Evolutionary conservation across 108 stramenopile genomes (phyloP).

Genomic region (Nitzschia sp.): DNA sequence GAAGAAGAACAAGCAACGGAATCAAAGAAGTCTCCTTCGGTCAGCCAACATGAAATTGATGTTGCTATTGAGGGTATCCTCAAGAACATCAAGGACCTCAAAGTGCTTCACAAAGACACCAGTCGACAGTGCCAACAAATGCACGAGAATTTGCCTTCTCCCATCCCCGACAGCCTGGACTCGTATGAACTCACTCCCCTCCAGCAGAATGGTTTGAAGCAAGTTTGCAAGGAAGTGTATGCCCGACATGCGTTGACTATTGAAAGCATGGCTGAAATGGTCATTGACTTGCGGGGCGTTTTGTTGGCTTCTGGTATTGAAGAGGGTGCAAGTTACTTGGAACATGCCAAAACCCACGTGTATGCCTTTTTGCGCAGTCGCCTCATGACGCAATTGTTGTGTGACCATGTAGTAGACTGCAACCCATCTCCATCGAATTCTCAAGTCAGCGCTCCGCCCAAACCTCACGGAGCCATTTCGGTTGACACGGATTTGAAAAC

Average conservation of each 20-base stretch:
- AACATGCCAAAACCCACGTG: background rate
- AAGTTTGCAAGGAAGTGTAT: constrained; percentile 51
- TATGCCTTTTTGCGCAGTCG: constrained; percentile 48
- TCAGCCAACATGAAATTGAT: background rate
- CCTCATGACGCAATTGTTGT: constrained; percentile 57
- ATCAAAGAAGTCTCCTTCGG: background rate
- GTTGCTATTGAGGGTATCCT: background rate
- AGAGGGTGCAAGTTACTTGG: background rate
- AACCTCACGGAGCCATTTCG: constrained; percentile 46
- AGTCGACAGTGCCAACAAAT: constrained; percentile 1
- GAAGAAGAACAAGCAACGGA: background rate
- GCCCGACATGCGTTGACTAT: constrained; percentile 69
- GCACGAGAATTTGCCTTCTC: constrained; percentile 3
- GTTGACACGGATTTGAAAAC: constrained; percentile 38
- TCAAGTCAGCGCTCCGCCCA: background rate
- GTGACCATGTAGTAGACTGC: constrained; percentile 51
- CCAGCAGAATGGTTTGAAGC: background rate
- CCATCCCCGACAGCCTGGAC: background rate
- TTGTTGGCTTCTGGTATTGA: background rate
- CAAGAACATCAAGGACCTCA: constrained; percentile 9
- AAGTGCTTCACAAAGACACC: constrained; percentile 13
- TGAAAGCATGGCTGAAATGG: constrained; percentile 68
- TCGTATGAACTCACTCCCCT: constrained; percentile 5
- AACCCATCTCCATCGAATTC: background rate
- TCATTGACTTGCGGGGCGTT: constrained; percentile 37